phyloP scores from a whole-genome alignment of 2,329 filamentous ascomycete genomes.

The Juglanconis juglandina region DNA sequence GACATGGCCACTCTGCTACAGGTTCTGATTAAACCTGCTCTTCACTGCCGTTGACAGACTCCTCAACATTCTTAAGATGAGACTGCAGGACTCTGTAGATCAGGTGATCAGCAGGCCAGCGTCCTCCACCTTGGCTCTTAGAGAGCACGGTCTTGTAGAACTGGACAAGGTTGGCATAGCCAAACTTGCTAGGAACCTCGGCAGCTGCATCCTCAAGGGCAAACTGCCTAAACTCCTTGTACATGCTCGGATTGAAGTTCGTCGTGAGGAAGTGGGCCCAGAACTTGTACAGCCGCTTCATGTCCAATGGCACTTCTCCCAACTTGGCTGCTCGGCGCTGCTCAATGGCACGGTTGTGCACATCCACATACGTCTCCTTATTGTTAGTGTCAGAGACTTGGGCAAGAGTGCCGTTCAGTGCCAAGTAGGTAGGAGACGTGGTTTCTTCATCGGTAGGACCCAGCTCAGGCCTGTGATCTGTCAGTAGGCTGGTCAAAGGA shows the following conservation, averaged over 20 bases:
- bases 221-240: conserved; percentile 67
- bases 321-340: conserved; percentile 31
- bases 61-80: conserved; percentile 5
- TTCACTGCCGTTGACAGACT: conserved; percentile 20
- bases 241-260: conserved; percentile 73
- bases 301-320: conserved; percentile 48
- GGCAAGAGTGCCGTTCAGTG: conserved; percentile 9
- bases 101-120: conserved; percentile 23
- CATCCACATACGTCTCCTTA: conserved; percentile 29
- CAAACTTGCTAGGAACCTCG: conserved; percentile 44
- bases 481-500: too few species aligned
- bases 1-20: neutral
- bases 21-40: conserved; percentile 10
- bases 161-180: conserved; percentile 60
- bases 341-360: conserved; percentile 38
- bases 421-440: conserved; percentile 9
- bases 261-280: conserved; percentile 70
- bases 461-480: conserved; percentile 11
- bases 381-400: conserved; percentile 18
- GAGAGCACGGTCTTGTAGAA: conserved; percentile 50
- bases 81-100: conserved; percentile 11
- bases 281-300: conserved; percentile 68
- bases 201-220: conserved; percentile 61
- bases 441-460: conserved; percentile 7
- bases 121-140: conserved; percentile 19